Conservation (phyloP, 192 early-diverging fungal species). For the Tieghemiomyces parasiticus region DNA sequence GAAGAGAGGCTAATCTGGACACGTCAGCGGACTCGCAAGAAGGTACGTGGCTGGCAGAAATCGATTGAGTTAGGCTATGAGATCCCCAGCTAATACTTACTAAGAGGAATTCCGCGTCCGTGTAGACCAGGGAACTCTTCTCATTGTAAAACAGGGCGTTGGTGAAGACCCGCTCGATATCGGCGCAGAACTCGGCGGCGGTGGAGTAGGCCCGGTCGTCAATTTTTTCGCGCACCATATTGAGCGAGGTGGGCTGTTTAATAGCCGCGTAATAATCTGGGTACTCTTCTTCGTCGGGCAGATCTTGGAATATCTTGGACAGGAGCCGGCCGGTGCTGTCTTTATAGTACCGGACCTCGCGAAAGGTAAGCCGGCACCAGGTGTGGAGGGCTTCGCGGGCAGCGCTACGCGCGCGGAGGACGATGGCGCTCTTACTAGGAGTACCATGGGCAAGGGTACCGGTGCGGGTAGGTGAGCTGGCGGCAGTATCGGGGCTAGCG, state of each 20-base stretch:
- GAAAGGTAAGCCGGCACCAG: slow-evolving; percentile 7
- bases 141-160: slow-evolving; percentile 90
- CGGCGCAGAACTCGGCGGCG: slow-evolving; percentile 57
- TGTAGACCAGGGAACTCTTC: slow-evolving; percentile 66
- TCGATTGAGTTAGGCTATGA: neutral
- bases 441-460: neutral
- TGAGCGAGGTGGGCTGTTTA: slow-evolving; percentile 58
- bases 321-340: slow-evolving; percentile 37
- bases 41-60: no score
- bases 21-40: no score
- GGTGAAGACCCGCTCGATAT: slow-evolving; percentile 70
- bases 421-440: neutral
- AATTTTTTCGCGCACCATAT: slow-evolving; percentile 40
- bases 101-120: slow-evolving; percentile 47
- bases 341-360: slow-evolving; percentile 14
- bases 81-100: slow-evolving; percentile 11
- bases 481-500: neutral
- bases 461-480: neutral
- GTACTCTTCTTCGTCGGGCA: slow-evolving; percentile 61
- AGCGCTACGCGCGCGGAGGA: neutral
- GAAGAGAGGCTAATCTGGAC: no score
- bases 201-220: slow-evolving; percentile 41
- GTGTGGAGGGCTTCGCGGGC: slow-evolving; percentile 8
- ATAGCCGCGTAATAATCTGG: slow-evolving; percentile 88
- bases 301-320: slow-evolving; percentile 60